Evolutionary conservation across 306 rosid genomes (phyloP).

Genomic region (Quercus rubra): DNA sequence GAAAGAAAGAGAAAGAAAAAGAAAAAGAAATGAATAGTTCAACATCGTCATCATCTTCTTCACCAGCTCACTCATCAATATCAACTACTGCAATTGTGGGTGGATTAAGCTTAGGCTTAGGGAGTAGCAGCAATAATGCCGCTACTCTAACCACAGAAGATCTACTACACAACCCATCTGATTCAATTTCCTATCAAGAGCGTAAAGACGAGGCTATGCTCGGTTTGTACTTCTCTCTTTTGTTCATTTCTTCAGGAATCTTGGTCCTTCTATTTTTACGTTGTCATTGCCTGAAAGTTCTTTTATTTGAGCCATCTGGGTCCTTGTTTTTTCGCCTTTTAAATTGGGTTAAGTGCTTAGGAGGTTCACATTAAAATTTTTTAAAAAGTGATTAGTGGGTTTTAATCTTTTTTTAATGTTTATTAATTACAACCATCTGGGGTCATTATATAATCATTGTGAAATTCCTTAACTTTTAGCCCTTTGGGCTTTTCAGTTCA

Average conservation of each 20-base stretch:
- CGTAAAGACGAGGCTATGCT: constrained; percentile 78
- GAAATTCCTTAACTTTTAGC: background rate
- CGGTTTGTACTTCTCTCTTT: constrained; percentile 39
- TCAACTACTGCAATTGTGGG: constrained; percentile 71
- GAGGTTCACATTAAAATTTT: background rate
- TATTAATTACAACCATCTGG: background rate
- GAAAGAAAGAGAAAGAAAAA: background rate
- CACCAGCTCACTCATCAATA: constrained; percentile 77
- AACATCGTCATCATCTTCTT: background rate
- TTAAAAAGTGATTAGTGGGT: too few species aligned
- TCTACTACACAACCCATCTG: constrained; percentile 50
- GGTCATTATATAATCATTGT: background rate
- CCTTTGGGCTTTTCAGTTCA: background rate
- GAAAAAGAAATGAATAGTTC: constrained; percentile 48
- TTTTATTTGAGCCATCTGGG: background rate
- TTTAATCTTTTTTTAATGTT: background rate
- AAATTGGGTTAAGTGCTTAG: background rate
- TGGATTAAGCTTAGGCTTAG: constrained; percentile 43
- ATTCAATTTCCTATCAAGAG: constrained; percentile 61
- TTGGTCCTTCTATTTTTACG: background rate
- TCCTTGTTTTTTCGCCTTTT: background rate
- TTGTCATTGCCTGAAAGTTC: background rate
- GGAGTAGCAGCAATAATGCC: constrained; percentile 27
- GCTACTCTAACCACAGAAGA: constrained; percentile 57
- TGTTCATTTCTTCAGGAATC: background rate